Evolutionary conservation across 108 stramenopile genomes (phyloP), one percentile per base, ranked within the genome.

Genomic region (Cyclotella cryptica): DNA sequence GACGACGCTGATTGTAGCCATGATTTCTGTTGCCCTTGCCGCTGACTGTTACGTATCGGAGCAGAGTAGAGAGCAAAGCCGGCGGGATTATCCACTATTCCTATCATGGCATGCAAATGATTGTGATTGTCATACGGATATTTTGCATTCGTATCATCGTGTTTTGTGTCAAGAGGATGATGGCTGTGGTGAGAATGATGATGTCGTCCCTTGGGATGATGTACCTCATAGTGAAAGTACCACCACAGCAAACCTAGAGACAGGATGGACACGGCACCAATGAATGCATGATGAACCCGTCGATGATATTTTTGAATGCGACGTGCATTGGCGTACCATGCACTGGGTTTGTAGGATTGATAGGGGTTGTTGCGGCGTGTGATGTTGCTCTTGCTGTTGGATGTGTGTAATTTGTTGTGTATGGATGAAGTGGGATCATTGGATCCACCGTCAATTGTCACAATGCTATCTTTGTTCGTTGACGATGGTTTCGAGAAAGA

Each of bases 91-190:
- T 80, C 80, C 12, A 74, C 42, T 6, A 73, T 30, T 39, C 80
- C 80, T 13, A 69, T 74, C 80, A 80, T 80, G 66, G 82, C 63
- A 83, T 79, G 78, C n/a, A 83, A 75, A 79, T 79, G 71, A 53
- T 64, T 30, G 27, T 74, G 79, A 45, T 68, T 13, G 30, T 80
- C 44, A 39, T 10, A 17, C 35, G 3, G 49, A 6, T 51, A 3
- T 19, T 8, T 18, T 51, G 19, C 19, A 18, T 51, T 8, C 8
- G 3, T 18, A 51, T 51, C 18, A 24, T 65, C 1, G 43, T 3
- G 14, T 5, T 65, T n/a, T 43, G 17, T 44, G 54, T 64, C 17
- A 44, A 73, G 78, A 58, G 55, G 68, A 30, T 54, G 76, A 46
- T 54, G 57, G 21, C 65, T 54, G 46, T 46, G 68, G 18, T 80